phyloP scores from a whole-genome alignment of 2,329 filamentous ascomycete genomes.

The Colletotrichum sansevieriae region DNA sequence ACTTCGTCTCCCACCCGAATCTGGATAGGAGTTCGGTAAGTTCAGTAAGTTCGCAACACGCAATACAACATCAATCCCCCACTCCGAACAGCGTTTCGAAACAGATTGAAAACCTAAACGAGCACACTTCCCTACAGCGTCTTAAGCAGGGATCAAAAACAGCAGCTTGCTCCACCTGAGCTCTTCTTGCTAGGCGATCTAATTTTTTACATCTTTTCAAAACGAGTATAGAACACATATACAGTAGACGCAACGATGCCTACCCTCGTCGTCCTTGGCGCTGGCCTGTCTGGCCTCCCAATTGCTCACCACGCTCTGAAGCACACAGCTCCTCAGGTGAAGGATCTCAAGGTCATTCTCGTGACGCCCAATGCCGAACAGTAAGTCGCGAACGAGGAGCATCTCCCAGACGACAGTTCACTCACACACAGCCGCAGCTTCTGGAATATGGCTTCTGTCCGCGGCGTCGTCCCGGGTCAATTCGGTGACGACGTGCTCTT shows the following conservation, averaged over 20 bases:
- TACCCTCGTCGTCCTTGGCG: conserved; percentile 66
- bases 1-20: background rate
- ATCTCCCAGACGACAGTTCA: background rate
- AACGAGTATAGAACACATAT: background rate
- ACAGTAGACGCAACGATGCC: conserved; percentile 56
- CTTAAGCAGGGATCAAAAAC: background rate
- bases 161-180: background rate
- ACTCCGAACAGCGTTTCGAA: conserved; percentile 26
- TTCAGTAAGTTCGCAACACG: background rate
- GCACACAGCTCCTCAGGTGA: conserved; percentile 56
- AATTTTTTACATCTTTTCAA: too few species aligned
- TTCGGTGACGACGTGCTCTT: conserved; percentile 62
- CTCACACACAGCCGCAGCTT: conserved; percentile 57
- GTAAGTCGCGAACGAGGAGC: conserved; percentile 15
- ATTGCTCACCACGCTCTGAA: conserved; percentile 66
- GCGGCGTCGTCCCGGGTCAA: conserved; percentile 63
- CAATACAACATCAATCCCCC: background rate
- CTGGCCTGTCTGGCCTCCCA: conserved; percentile 64
- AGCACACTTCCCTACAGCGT: conserved; percentile 15
- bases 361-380: conserved; percentile 61
- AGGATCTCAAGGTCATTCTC: conserved; percentile 64
- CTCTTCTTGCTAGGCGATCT: background rate
- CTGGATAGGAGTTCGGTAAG: conserved; percentile 12
- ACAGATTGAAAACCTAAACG: conserved; percentile 24
- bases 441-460: conserved; percentile 69